Evolutionary conservation across 1,284 basidiomycete genomes (phyloP).

Genomic region (Apiotrichum siamense): DNA sequence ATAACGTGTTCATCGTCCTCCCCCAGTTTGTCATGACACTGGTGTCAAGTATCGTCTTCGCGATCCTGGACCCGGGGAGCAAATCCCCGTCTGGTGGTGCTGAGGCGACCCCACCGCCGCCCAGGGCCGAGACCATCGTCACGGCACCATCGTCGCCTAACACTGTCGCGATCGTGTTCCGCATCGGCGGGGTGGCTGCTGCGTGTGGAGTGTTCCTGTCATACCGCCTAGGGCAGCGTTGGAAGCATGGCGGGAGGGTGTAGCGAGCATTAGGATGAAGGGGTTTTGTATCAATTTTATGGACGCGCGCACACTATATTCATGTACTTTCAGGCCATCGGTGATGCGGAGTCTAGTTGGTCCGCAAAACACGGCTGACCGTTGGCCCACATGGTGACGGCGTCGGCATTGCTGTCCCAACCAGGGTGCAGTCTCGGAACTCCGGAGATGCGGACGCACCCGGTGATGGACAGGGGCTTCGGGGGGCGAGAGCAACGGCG

Average conservation of each 20-base stretch:
- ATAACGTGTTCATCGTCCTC: constrained; percentile 79
- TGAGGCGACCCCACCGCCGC: not conserved
- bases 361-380: too few relatives aligned
- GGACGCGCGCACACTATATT: too few relatives aligned
- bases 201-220: constrained; percentile 14
- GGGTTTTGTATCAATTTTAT: too few relatives aligned
- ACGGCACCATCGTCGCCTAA: not conserved
- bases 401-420: too few relatives aligned
- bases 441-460: too few relatives aligned
- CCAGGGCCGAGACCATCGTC: not conserved
- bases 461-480: too few relatives aligned
- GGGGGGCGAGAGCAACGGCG: too few relatives aligned
- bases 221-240: constrained; percentile 12
- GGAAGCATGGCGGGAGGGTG: not conserved
- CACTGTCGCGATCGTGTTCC: constrained; percentile 15
- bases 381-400: too few relatives aligned
- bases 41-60: constrained; percentile 50
- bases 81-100: too few relatives aligned
- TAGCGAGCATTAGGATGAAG: not conserved
- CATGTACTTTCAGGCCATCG: too few relatives aligned
- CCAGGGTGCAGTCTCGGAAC: too few relatives aligned
- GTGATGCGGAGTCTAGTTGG: too few relatives aligned
- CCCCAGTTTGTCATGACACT: constrained; percentile 54
- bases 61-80: constrained; percentile 46
- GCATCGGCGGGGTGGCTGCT: constrained; percentile 14